Conservation (phyloP, 108 stramenopile genomes). For the Cyclostephanos tholiformis region DNA sequence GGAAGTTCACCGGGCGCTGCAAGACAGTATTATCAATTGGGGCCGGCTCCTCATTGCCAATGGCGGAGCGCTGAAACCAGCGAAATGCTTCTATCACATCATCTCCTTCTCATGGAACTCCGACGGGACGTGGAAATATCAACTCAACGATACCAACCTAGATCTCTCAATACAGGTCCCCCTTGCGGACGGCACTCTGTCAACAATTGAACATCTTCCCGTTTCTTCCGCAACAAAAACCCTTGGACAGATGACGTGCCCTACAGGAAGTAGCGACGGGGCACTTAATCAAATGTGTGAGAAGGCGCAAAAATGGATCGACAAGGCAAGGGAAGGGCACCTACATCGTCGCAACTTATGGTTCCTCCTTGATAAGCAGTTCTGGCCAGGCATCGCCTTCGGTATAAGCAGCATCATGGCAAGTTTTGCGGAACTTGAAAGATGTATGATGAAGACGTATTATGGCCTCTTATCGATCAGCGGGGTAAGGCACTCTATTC, state of each 20-base stretch:
- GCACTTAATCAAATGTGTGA: conserved; percentile 5
- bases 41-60: not conserved
- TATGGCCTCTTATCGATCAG: not conserved
- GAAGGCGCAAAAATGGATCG: conserved; percentile 18
- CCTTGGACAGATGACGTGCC: conserved; percentile 9
- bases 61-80: conserved; percentile 2
- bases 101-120: conserved; percentile 1
- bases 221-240: conserved; percentile 10
- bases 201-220: conserved; percentile 6
- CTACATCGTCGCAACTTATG: conserved; percentile 10
- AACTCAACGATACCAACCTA: not conserved
- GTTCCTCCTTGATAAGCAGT: conserved; percentile 3
- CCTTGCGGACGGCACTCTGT: not conserved
- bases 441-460: conserved; percentile 2
- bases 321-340: not conserved
- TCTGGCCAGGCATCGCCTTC: conserved; percentile 23
- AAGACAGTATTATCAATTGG: not conserved
- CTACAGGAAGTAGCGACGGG: not conserved
- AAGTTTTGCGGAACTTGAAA: not conserved
- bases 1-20: not conserved
- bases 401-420: conserved; percentile 7
- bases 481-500: not conserved
- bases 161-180: not conserved
- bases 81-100: not conserved
- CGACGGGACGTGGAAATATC: not conserved